Conservation (phyloP, 2,329 filamentous ascomycete species). For the Colletotrichum destructivum region DNA sequence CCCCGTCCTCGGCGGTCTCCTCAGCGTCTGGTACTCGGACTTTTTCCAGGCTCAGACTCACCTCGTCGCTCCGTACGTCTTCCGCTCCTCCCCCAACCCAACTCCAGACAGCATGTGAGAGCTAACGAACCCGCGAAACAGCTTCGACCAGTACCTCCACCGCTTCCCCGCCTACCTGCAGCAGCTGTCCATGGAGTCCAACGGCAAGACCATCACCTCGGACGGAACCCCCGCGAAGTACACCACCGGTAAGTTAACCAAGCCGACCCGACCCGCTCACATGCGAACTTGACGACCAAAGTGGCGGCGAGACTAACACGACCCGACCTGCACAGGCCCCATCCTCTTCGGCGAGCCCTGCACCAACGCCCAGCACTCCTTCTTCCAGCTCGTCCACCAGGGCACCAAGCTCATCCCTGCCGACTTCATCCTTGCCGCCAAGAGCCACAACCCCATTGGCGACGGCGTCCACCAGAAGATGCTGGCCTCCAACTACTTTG, state of each 20-base stretch:
- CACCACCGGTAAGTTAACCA: conserved; percentile 76
- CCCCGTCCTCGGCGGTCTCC: conserved; percentile 88
- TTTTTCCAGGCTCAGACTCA: conserved; percentile 99
- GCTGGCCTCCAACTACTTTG: conserved; percentile 93
- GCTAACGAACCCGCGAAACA: conserved; percentile 51
- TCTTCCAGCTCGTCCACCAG: conserved; percentile 99
- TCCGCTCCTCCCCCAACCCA: too few relatives aligned
- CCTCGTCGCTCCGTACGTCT: conserved; percentile 89
- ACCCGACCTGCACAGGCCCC: conserved; percentile 64
- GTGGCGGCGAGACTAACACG: conserved; percentile 12
- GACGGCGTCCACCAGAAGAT: conserved; percentile 97
- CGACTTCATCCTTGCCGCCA: conserved; percentile 96
- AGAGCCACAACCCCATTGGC: conserved; percentile 96
- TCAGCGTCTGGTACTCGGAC: conserved; percentile 99
- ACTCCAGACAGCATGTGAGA: too few relatives aligned
- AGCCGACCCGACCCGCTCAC: background rate
- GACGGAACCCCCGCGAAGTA: conserved; percentile 94
- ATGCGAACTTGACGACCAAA: background rate
- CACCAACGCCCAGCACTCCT: conserved; percentile 99
- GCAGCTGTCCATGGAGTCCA: conserved; percentile 99
- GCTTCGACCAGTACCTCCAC: conserved; percentile 99
- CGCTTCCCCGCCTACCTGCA: conserved; percentile 99
- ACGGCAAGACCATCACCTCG: conserved; percentile 96
- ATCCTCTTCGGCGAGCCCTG: conserved; percentile 98
- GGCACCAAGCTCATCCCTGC: conserved; percentile 98